Evolutionary conservation across 768 basidiomycete genomes (phyloP), one percentile per base, ranked within the genome.

Genomic region (Amanita pallidorosea): DNA sequence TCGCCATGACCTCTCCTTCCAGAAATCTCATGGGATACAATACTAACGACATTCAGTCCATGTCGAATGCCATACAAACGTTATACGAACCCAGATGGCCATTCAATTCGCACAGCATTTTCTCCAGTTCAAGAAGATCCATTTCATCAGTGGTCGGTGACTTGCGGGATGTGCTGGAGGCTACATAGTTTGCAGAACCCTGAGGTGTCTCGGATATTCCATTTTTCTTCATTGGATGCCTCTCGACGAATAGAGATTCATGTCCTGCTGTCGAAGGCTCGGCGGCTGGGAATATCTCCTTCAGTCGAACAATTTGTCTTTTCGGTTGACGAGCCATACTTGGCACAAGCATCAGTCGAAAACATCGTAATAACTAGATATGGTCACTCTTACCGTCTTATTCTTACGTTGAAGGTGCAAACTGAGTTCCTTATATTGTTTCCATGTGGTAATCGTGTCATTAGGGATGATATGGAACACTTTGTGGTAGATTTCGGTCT

Each of bases 401-500:
- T 74, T 78, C 54, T 88, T 59, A 2, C 86, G 78, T 54, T 91
- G 89, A 42, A 91, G 85, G 60, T 85, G 75, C 5, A 72, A 65
- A 42, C 85, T 68, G 58, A 88, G 97, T 55, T 94, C 88, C 61
- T 84, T 94, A 59, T 79, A 97, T 60, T 91, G 87, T 60, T 93
- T 93, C 95, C 95, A 99, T 0, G 94, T 95, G 1, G 84, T 85
- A 53, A 97, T 79, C 20, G 82, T 72, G 63, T 99, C 94, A 63
- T 98, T 95, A 5, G 96, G 95, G 49, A 94, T 71, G 33, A 87
- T 85, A 58, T 91, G 85, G 71, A 99, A 99, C 3, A 97, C 92
- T 62, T 88, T 94, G 50, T 93, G 84, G 67, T 80, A 97, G 56
- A 97, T 91, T 63, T 95, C 89, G 54, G 95, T 99, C 92, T 94